Evolutionary conservation across 2,329 filamentous ascomycete species (phyloP), one percentile per base, ranked within the genome.

Genomic region (Herpotrichia juniperi): DNA sequence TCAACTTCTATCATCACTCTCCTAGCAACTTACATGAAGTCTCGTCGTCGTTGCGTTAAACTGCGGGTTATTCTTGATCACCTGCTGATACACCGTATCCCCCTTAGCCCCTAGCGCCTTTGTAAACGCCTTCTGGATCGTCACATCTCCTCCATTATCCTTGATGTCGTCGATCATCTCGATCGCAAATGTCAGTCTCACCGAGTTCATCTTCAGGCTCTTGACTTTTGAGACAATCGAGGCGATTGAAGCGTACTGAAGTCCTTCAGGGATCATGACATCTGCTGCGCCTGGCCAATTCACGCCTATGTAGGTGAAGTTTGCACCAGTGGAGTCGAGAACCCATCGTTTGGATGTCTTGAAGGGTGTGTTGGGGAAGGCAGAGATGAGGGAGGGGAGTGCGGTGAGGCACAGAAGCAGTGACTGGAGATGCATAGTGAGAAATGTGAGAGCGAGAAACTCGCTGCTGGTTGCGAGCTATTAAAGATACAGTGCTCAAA

Each of bases 241-340:
- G 54, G 76, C 72, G 22, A 85, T 68, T 4, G 81, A 73, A 56
- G 83, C 79, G 69, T 81, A 80, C 73, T 85, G 78, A 26, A 87
- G 75, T 46, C 84, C 84, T 64, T 87, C 84, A 26, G 83, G 83
- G 31, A 86, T 76, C 72, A 84, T 69, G 52, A 79, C 74, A 59
- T 86, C 83, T 61, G 81, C 78, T 59, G 85, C 83, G 12, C 81
- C 84, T 2, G 82, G 81, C 83, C 84, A 86, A 74, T 86, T 86
- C 62, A 83, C 76, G 61, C 83, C 85, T 22, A 81, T 80, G 43
- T 86, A 76, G 68, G 85, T 86, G 61, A 86, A 78, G 37, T 82
- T 82, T 1, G 58, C 57, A 21, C 72, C 70, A 1, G 59, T 62
- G 1, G 72, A 69, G 59, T 79, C 72, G 4, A 72, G 54, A 16